Conservation (phyloP, 2,329 filamentous ascomycete genomes). For the Camillea tinctor region DNA sequence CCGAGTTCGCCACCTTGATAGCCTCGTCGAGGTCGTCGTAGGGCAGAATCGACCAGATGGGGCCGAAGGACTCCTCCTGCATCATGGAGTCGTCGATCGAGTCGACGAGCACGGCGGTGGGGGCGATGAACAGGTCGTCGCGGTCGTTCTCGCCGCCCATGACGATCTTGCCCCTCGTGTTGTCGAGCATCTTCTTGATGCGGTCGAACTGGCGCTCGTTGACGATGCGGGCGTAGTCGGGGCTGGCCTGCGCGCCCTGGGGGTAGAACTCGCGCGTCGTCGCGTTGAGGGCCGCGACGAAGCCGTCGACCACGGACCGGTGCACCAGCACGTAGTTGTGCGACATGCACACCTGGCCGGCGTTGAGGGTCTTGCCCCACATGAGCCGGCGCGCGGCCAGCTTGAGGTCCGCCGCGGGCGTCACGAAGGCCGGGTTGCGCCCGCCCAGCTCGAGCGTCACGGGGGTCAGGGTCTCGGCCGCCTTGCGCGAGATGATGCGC, state of each 20-base stretch:
- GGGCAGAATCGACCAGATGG: conserved; percentile 80
- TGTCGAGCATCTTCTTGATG: conserved; percentile 88
- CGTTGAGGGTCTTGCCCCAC: conserved; percentile 85
- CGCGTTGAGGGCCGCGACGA: conserved; percentile 72
- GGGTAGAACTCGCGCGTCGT: conserved; percentile 79
- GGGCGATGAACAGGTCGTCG: conserved; percentile 79
- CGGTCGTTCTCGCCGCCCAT: conserved; percentile 84
- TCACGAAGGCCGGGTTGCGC: conserved; percentile 87
- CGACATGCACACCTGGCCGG: conserved; percentile 87
- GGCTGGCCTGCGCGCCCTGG: conserved; percentile 71
- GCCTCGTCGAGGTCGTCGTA: conserved; percentile 81
- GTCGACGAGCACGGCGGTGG: conserved; percentile 85
- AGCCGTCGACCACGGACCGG: conserved; percentile 65
- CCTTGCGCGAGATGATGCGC: conserved; percentile 85
- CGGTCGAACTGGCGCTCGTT: conserved; percentile 77
- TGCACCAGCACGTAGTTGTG: conserved; percentile 93
- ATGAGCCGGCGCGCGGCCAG: conserved; percentile 81
- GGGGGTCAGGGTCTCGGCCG: conserved; percentile 84
- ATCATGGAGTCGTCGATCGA: conserved; percentile 75
- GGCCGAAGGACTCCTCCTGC: conserved; percentile 84
- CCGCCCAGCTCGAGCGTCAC: conserved; percentile 89
- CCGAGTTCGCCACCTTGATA: conserved; percentile 74
- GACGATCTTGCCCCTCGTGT: conserved; percentile 77
- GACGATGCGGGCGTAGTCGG: conserved; percentile 77
- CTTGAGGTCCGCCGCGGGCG: conserved; percentile 74